These are phyloP conservation scores for Acanthamoeba triangularis DNA, from an alignment of 208 protist genomes.

Conservation along the genomic window DNA sequence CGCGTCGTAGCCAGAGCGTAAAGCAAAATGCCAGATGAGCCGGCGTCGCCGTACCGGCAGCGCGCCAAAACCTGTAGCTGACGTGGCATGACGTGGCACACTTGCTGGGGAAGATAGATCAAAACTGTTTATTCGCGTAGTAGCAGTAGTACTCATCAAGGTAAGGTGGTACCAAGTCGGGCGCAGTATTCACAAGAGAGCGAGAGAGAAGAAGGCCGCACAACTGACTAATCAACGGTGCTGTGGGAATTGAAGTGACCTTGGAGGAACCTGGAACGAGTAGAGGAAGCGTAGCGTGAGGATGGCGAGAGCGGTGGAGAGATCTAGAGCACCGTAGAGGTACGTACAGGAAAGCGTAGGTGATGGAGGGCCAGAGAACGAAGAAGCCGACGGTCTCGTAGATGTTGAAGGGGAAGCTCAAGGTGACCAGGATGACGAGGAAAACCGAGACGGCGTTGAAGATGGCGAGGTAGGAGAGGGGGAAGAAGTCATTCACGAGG, in stretches of 20 bases:
- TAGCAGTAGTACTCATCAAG: neutral
- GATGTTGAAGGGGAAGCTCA: constrained; percentile 53
- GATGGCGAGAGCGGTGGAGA: neutral
- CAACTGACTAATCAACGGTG: neutral
- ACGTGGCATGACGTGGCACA: neutral
- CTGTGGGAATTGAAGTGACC: neutral
- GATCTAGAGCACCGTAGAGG: neutral
- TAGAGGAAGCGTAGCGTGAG: neutral
- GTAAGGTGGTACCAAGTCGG: neutral
- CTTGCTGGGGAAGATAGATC: neutral
- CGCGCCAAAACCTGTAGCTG: neutral
- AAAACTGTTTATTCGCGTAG: constrained; percentile 2
- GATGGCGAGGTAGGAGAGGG: constrained; percentile 25
- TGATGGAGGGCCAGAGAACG: constrained; percentile 17
- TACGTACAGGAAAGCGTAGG: constrained; percentile 33
- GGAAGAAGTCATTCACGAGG: neutral
- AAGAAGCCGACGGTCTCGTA: constrained; percentile 36
- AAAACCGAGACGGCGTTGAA: constrained; percentile 24
- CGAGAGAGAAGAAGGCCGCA: neutral
- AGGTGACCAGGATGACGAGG: constrained; percentile 4
- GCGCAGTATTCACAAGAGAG: neutral
- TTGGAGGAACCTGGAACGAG: neutral
- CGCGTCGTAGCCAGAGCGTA: neutral
- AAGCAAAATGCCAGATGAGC: neutral
- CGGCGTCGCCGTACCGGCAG: neutral